Conservation (phyloP, 1,139 yeast genomes). For the Hemisphaericaspora xylanilytica region DNA sequence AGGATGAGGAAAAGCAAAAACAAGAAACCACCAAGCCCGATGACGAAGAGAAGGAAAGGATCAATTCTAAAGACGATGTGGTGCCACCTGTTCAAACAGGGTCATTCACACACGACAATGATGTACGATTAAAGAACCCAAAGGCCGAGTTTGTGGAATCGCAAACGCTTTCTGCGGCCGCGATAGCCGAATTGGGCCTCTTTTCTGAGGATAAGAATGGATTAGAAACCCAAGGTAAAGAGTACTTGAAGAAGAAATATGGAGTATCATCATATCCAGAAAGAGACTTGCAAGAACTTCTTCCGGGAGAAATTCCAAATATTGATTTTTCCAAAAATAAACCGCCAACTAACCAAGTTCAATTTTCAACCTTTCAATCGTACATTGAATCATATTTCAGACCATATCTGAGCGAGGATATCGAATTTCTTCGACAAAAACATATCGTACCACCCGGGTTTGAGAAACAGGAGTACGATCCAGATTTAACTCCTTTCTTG, state of each 20-base stretch:
- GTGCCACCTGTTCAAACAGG: conserved; percentile 50
- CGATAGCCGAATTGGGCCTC: conserved; percentile 60
- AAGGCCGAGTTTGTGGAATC: conserved; percentile 74
- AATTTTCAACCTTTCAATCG: conserved; percentile 81
- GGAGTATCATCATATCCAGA: conserved; percentile 91
- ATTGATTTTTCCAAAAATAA: conserved; percentile 82
- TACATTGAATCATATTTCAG: conserved; percentile 86
- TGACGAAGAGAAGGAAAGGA: conserved; percentile 12
- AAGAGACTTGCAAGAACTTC: conserved; percentile 64
- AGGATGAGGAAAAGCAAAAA: conserved; percentile 8
- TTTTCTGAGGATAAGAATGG: conserved; percentile 61
- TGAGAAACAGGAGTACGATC: conserved; percentile 53
- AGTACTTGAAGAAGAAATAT: conserved; percentile 69
- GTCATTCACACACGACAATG: conserved; percentile 48
- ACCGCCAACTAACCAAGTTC: conserved; percentile 85
- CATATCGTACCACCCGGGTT: conserved; percentile 55
- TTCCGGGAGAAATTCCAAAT: conserved; percentile 89
- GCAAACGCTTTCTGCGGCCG: conserved; percentile 69
- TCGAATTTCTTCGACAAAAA: conserved; percentile 66
- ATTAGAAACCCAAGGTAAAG: conserved; percentile 61
- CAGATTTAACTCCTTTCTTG: conserved; percentile 61
- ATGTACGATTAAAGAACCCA: conserved; percentile 66
- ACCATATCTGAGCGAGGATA: conserved; percentile 73
- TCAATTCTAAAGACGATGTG: conserved; percentile 31
- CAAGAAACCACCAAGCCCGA: conserved; percentile 8